Base-by-base conservation (phyloP, 225 moss, liverwort and hornwort species). In the Climacium dendroides region DNA sequence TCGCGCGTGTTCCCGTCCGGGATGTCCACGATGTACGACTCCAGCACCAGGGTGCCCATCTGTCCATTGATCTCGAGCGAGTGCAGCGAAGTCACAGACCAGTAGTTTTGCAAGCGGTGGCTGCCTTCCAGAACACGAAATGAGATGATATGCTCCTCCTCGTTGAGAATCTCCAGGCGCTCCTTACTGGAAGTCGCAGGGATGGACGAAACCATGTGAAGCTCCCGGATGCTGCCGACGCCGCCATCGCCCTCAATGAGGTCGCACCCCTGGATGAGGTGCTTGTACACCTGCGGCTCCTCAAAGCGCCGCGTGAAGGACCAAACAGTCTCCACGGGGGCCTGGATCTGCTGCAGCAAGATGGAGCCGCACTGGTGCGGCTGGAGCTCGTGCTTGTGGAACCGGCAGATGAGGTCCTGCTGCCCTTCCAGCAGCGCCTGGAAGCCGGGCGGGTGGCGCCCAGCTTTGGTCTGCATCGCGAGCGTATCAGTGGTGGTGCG, bases 1-100 rank as follows among this genome's bases (percentile, higher is more conserved):
- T 95, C 94, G 48, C 89, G 89, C 12, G 94, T 94, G 75, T 95
- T 94, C 2, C 95, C 94, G 15, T 95, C 91, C 4, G 94, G 95
- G 22, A 91, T 66, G 82, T 94, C 95, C 41, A 93, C 95, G 24
- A 93, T 90, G 74, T 95, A 95, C 5, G 95, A 95, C 80, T 95
- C 95, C 26, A 94, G 83, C 37, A 94, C 87, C 57, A 94, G 55
- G 6, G 94, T 94, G 19, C 95, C 94, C 48, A 59, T 85, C 85
- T 88, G 74, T 16, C 95, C 95, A n/a, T 92, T 89, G 35, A 90
- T 78, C 80, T 91, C 89, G 39, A 88, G 85, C 26, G 88, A 73
- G 83, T 91, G 92, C 70, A 95, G 85, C 34, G 95, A 92, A 24
- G 92, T 95, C 11, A 94, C 87, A 6, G 94, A 93, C 89, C 91